Base-by-base conservation (phyloP, 83 land plant species). In the Diphasiastrum complanatum region DNA sequence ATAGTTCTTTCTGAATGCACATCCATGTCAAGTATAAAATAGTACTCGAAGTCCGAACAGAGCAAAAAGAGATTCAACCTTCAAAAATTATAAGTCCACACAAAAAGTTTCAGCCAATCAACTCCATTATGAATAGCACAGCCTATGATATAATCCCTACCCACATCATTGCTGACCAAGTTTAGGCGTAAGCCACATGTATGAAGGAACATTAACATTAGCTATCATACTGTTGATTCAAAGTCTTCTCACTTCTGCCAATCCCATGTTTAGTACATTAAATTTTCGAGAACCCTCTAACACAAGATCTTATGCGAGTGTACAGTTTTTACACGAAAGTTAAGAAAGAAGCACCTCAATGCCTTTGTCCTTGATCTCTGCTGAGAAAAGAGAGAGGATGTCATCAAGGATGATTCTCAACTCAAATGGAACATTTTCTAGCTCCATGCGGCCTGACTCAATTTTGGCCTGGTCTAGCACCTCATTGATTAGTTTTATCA, bases 381-480 rank as follows among this genome's bases (percentile, higher is more conserved):
- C 95, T 50, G 78, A 87, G 64, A 87, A 87, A 22, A 83, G 77
- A 3, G 89, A 83, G 31, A 87, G 51, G 36, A 83, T 75, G 65
- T 87, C 83, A 75, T 87, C 93, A 23, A 87, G 33, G 50, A 81
- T 45, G 23, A 77, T 69, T 14, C 83, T 64, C 33, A 84, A 53
- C 36, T 87, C 75, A 50, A 87, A 87, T 2, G 36, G 72, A 26
- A 81, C 81, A 16, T 66, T 78, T 36, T 81, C 93, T 26, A 87
- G 79, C 73, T 87, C 93, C 67, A 87, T 79, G 51, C 71, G 82
- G 0, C 93, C 89, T 4, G 90, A 80, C 64, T 85, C 95, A 59
- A 85, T 85, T 61, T 82, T 88, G 5, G 95, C 90, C 60, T 85
- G 87, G 51, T 88, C 95, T 10, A 88, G 70, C 35, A 88, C 86